Evolutionary conservation across 75 land plant species (phyloP), one percentile per base, ranked within the genome.

Genomic region (Adiantum capillusveneris): DNA sequence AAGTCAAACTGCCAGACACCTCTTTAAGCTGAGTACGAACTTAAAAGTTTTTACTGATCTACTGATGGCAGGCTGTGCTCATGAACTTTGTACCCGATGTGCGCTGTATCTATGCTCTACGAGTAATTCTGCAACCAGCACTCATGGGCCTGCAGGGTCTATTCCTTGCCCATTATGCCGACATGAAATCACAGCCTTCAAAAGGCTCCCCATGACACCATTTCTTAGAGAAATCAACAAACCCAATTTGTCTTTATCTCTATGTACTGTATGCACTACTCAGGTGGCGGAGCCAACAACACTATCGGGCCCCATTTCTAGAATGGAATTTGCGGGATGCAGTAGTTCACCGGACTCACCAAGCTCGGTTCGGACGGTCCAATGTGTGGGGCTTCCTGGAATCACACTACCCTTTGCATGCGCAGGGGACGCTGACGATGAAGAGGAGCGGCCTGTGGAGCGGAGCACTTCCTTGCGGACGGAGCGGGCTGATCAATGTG

Each of bases 101-200:
- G 98, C 98, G 12, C 60, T 92, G 25, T 88, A 88, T 70, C 86
- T 93, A 25, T 93, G 95, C 53, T 88, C 89, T 1, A 82, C 76
- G 31, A 82, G 72, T 57, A 70, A 56, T 61, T 62, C 68, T 2
- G 65, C 85, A 2, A 60, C 73, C 1, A 57, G 52, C n/a, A 44
- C 69, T 0, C 31, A 71, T 1, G 79, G 82, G 12, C 90, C 98
- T 1, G 68, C 82, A 2, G 98, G 98, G 29, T 80, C 98, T 11
- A 78, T 93, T 18, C 62, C 98, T 0, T 93, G 98, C 59, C 98
- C 98, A 6, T 79, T 93, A 37, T 93, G 98, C 59, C 79, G 98
- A 7, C 76, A 85, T 39, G 84, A 85, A 25, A 88, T 93, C 21
- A 80, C 86, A 18, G 71, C 94, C 0, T 93, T 88, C 41, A 37